These are phyloP conservation scores for Plasmodium gaboni DNA, from an alignment of 169 alveolate genomes.

Conservation along the genomic window DNA sequence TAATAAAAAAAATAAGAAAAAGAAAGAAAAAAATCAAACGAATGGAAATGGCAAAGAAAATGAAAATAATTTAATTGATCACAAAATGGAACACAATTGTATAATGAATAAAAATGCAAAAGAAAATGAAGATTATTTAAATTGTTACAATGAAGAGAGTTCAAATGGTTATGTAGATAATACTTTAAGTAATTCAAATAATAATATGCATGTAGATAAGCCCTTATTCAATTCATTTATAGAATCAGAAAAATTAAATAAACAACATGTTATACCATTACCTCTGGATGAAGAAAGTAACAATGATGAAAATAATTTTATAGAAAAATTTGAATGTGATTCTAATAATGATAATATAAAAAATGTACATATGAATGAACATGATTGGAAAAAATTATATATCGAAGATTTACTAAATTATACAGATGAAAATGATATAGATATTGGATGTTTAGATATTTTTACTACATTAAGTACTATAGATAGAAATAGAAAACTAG, in stretches of 20 bases:
- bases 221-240: no score
- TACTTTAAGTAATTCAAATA: background rate
- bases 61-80: background rate
- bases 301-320: background rate
- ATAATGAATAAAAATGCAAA: no score
- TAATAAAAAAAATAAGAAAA: conserved; percentile 24
- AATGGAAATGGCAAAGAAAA: background rate
- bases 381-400: conserved; percentile 25
- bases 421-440: conserved; percentile 61
- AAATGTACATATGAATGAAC: conserved; percentile 9
- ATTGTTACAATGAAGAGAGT: no score
- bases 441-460: conserved; percentile 49
- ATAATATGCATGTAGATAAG: background rate
- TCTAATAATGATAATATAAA: background rate
- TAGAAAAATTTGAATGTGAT: background rate
- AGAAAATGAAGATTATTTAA: no score
- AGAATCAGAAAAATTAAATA: no score
- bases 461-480: conserved; percentile 42
- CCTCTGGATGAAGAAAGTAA: background rate
- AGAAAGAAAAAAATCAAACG: background rate
- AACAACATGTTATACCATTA: no score
- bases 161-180: background rate
- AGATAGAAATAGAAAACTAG: conserved; percentile 61
- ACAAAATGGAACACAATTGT: no score
- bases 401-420: conserved; percentile 66